Evolutionary conservation across 2,329 filamentous ascomycete species (phyloP).

Genomic region (Colletotrichum spinosum): DNA sequence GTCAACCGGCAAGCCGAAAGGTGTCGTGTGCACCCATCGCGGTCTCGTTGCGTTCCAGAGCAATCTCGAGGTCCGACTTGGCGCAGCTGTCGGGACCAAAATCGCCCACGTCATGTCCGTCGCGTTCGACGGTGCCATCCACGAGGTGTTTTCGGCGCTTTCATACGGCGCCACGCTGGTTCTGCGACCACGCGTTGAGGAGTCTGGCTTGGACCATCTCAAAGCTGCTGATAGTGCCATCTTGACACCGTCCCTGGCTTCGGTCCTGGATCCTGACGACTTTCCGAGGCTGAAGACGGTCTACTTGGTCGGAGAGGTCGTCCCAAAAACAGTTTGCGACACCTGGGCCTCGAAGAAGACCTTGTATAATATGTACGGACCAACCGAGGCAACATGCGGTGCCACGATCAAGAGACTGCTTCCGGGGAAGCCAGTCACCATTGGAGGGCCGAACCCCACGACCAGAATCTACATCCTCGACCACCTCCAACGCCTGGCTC

Average conservation of each 20-base stretch:
- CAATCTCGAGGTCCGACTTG: neutral
- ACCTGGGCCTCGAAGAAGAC: conserved; percentile 44
- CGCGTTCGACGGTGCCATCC: conserved; percentile 57
- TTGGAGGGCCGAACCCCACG: conserved; percentile 38
- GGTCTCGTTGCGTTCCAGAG: conserved; percentile 15
- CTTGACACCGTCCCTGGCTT: conserved; percentile 53
- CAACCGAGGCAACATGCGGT: conserved; percentile 54
- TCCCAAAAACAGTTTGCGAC: conserved; percentile 48
- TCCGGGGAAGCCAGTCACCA: conserved; percentile 43
- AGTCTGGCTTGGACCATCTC: conserved; percentile 47
- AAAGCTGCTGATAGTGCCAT: conserved; percentile 45
- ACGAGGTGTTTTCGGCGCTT: conserved; percentile 53
- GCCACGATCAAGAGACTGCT: conserved; percentile 48
- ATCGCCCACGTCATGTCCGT: conserved; percentile 55
- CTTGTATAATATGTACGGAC: conserved; percentile 58
- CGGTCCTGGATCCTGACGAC: conserved; percentile 45
- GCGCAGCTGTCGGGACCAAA: neutral
- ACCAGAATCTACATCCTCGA: conserved; percentile 54
- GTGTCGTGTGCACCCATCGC: conserved; percentile 49
- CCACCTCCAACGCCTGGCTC: conserved; percentile 40
- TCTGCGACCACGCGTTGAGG: conserved; percentile 37
- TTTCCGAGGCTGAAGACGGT: conserved; percentile 47
- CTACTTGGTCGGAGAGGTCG: conserved; percentile 52
- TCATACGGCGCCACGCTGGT: conserved; percentile 53
- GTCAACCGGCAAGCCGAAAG: conserved; percentile 56